Evolutionary conservation across 352 stramenopile species (phyloP).

Genomic region (Phytopythium sindhum): DNA sequence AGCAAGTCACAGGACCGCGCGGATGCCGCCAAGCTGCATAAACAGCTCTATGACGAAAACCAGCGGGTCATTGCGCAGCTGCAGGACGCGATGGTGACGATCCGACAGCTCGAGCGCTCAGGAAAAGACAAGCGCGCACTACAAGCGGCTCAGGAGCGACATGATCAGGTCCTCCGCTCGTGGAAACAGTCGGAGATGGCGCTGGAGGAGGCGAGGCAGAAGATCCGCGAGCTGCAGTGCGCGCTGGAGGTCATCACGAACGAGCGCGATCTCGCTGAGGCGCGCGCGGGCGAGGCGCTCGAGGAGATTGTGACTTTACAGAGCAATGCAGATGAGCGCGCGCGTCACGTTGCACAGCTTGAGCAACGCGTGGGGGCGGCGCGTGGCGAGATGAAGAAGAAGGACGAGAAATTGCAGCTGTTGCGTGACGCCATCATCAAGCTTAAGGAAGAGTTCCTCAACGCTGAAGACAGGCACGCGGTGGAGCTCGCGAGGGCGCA

Average conservation of each 20-base stretch:
- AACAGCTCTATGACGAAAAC: constrained; percentile 77
- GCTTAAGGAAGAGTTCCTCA: constrained; percentile 88
- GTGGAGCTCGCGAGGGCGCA: constrained; percentile 63
- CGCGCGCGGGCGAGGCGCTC: constrained; percentile 71
- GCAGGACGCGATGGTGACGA: constrained; percentile 65
- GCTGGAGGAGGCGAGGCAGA: constrained; percentile 40
- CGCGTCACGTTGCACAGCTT: constrained; percentile 35
- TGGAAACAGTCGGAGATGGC: constrained; percentile 71
- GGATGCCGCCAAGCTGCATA: constrained; percentile 53
- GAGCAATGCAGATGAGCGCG: constrained; percentile 27
- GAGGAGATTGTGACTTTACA: constrained; percentile 79
- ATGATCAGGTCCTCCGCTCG: constrained; percentile 65
- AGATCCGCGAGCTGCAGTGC: constrained; percentile 58
- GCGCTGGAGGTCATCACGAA: constrained; percentile 46
- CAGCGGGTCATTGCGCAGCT: constrained; percentile 69
- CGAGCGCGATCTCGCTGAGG: constrained; percentile 70
- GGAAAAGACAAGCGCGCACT: constrained; percentile 57
- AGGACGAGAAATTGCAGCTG: constrained; percentile 64
- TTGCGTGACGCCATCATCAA: constrained; percentile 79
- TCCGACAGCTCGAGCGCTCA: constrained; percentile 54
- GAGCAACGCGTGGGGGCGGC: constrained; percentile 42
- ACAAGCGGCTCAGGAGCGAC: constrained; percentile 54
- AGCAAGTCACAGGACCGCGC: constrained; percentile 49
- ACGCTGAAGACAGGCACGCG: constrained; percentile 77
- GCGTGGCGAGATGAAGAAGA: constrained; percentile 42